Evolutionary conservation across 2,329 filamentous ascomycete species (phyloP).

Genomic region (Calonectria naviculata): DNA sequence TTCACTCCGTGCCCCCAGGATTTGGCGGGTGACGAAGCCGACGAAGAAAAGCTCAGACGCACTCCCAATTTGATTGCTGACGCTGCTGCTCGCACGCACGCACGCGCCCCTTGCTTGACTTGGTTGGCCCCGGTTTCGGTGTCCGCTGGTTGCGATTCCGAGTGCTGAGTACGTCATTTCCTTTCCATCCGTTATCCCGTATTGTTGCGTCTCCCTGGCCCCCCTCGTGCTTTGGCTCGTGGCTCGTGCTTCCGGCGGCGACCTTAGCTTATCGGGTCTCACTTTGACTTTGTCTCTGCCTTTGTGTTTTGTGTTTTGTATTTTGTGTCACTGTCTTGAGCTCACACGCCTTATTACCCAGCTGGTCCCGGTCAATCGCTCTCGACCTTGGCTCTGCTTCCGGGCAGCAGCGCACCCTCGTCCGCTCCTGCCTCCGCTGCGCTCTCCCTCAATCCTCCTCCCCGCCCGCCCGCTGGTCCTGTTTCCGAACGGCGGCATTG

Average conservation of each 20-base stretch:
- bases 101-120: background rate
- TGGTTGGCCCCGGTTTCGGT: conserved; percentile 12
- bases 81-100: background rate
- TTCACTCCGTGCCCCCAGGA: background rate
- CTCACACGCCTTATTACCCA: conserved; percentile 23
- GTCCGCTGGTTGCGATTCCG: conserved; percentile 5
- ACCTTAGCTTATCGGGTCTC: conserved; percentile 1
- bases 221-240: conserved; percentile 4
- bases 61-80: background rate
- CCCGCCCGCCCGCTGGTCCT: conserved; percentile 15
- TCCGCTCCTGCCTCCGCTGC: conserved; percentile 6
- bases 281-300: conserved; percentile 6
- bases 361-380: background rate
- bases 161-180: conserved; percentile 14
- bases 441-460: conserved; percentile 10
- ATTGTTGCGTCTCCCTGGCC: background rate
- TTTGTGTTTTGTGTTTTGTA: conserved; percentile 3
- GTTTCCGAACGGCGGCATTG: background rate
- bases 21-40: background rate
- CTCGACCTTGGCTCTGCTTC: conserved; percentile 4
- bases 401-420: conserved; percentile 4
- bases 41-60: background rate
- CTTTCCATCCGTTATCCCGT: background rate
- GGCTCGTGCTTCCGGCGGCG: background rate
- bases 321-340: conserved; percentile 4